Percentiles rank a stretch among this genome's conserved stretches.
These are phyloP conservation scores for Colletotrichum theobromicola DNA, from an alignment of 2,329 filamentous ascomycete genomes.

Conservation along the genomic window DNA sequence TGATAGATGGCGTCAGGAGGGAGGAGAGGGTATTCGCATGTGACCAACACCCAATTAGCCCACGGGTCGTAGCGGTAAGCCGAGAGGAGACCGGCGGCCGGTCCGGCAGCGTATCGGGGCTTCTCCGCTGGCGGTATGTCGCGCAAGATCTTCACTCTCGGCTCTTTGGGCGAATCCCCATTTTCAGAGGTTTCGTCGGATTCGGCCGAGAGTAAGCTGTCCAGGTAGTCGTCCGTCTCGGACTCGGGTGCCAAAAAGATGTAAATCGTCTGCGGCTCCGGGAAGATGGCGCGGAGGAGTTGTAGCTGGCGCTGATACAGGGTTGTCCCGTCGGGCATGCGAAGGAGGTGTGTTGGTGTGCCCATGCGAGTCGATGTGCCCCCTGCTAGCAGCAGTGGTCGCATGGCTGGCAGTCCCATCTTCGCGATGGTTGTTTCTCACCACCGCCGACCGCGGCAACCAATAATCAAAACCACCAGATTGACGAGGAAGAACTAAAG, in stretches of 20 bases:
- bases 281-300: slow-evolving; percentile 27
- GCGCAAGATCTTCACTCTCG: not conserved
- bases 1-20: slow-evolving; percentile 28
- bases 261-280: slow-evolving; percentile 28
- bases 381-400: slow-evolving; percentile 35
- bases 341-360: slow-evolving; percentile 34
- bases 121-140: not conserved
- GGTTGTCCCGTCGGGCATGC: slow-evolving; percentile 28
- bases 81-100: slow-evolving; percentile 30
- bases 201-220: slow-evolving; percentile 5
- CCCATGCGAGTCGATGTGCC: slow-evolving; percentile 35
- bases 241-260: slow-evolving; percentile 27
- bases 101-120: slow-evolving; percentile 2
- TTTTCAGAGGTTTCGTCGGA: not conserved
- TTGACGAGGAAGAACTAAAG: not conserved
- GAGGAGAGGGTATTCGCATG: slow-evolving; percentile 38
- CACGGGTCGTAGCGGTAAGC: slow-evolving; percentile 29
- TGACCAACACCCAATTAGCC: slow-evolving; percentile 35
- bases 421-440: not conserved
- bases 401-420: slow-evolving; percentile 19
- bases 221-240: slow-evolving; percentile 7
- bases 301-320: slow-evolving; percentile 31
- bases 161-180: not conserved
- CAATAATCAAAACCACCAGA: not conserved
- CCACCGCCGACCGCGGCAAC: not conserved